A percentile compares a stretch with the other conserved stretches of the same genome.
These are phyloP conservation scores for Lepiota brunneoincarnata DNA, from an alignment of 768 basidiomycete species.

Conservation along the genomic window DNA sequence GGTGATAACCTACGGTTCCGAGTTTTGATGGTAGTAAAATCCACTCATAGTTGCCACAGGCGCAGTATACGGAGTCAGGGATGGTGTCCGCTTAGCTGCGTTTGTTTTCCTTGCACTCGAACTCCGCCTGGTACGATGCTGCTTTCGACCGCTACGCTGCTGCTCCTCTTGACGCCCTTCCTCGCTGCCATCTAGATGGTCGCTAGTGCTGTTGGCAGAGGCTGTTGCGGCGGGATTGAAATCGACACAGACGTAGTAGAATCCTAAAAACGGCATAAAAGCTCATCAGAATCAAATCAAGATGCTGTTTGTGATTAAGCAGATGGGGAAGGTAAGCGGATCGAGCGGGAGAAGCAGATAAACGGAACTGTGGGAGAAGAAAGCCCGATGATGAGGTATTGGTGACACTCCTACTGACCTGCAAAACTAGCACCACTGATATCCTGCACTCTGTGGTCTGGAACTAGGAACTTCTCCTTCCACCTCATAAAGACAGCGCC, in stretches of 20 bases:
- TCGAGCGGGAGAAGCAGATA: neutral
- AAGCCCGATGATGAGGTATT: neutral
- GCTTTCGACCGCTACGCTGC: conserved; percentile 11
- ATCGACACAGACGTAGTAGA: conserved; percentile 95
- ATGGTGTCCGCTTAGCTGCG: conserved; percentile 22
- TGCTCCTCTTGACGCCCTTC: conserved; percentile 3
- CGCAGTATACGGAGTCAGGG: conserved; percentile 44
- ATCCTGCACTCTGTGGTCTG: conserved; percentile 89
- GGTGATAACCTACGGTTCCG: conserved; percentile 70
- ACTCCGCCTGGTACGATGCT: conserved; percentile 38
- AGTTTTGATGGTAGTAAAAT: conserved; percentile 93
- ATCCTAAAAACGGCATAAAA: conserved; percentile 49
- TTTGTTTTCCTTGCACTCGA: conserved; percentile 49
- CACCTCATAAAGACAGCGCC: conserved; percentile 93
- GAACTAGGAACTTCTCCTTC: conserved; percentile 97
- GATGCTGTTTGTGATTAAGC: too few relatives aligned
- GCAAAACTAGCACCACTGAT: conserved; percentile 96
- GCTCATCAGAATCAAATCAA: neutral
- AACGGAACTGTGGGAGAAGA: neutral
- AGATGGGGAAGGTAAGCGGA: neutral
- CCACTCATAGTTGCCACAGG: conserved; percentile 79
- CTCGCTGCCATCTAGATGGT: conserved; percentile 22
- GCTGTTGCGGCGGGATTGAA: conserved; percentile 57
- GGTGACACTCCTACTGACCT: conserved; percentile 49
- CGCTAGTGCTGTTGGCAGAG: conserved; percentile 16